A percentile compares a stretch with the other conserved stretches of the same genome.
These are phyloP conservation scores for Leccinum subgranulosum DNA, from an alignment of 768 basidiomycete species.

Conservation along the genomic window DNA sequence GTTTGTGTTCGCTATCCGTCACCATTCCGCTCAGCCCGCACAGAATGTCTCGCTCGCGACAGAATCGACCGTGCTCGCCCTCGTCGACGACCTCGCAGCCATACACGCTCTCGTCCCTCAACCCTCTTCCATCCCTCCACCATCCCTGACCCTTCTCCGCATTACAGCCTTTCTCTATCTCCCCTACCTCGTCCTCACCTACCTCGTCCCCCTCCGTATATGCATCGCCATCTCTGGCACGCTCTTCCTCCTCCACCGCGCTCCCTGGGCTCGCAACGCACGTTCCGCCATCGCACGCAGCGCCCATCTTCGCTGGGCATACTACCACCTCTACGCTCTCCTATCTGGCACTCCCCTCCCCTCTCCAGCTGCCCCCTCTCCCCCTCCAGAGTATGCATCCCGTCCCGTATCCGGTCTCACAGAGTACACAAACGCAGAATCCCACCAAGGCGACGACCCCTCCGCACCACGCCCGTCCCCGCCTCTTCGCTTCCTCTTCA, in stretches of 20 bases:
- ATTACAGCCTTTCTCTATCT: constrained; percentile 52
- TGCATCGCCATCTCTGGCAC: constrained; percentile 60
- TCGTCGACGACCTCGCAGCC: constrained; percentile 61
- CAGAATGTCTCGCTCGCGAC: constrained; percentile 39
- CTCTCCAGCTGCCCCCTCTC: constrained; percentile 31
- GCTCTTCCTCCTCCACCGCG: constrained; percentile 56
- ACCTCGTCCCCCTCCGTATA: constrained; percentile 59
- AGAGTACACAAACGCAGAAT: constrained; percentile 16
- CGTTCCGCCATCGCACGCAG: constrained; percentile 57
- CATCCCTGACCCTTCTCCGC: constrained; percentile 46
- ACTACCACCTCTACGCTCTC: constrained; percentile 49
- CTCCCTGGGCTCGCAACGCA: constrained; percentile 62
- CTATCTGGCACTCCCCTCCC: constrained; percentile 57
- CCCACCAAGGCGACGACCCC: constrained; percentile 9
- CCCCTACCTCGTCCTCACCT: constrained; percentile 66
- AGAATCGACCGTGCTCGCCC: constrained; percentile 50
- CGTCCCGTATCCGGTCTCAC: constrained; percentile 22
- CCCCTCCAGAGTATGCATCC: constrained; percentile 27
- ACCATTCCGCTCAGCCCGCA: constrained; percentile 12
- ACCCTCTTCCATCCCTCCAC: constrained; percentile 24
- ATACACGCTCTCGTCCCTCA: constrained; percentile 61
- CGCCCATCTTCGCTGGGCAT: constrained; percentile 63
- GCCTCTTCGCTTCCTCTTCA: constrained; percentile 74
- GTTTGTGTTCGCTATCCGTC: constrained; percentile 35
- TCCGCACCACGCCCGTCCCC: constrained; percentile 23